Evolutionary conservation across 192 early-diverging fungal species (phyloP).

Genomic region (Neocallimastix lanati): DNA sequence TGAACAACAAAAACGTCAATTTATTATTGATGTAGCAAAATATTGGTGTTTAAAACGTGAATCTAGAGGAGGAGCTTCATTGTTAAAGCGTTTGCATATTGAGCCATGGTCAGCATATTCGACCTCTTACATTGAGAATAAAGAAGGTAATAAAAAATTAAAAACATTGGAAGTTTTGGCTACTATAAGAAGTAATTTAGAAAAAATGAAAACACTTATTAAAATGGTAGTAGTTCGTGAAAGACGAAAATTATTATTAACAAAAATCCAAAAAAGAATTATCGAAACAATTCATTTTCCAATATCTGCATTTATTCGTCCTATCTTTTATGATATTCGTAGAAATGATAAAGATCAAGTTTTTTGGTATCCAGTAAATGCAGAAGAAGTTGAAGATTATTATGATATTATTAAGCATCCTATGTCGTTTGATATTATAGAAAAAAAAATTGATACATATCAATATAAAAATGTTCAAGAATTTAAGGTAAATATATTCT

Average conservation of each 20-base stretch:
- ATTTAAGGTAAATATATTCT: constrained; percentile 40
- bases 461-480: constrained; percentile 34
- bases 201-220: neutral
- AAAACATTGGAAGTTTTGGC: constrained; percentile 54
- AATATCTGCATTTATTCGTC: neutral
- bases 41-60: constrained; percentile 94
- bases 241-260: neutral
- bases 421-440: constrained; percentile 60
- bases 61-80: constrained; percentile 72
- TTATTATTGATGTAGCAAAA: constrained; percentile 50
- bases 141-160: constrained; percentile 37
- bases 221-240: neutral
- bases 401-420: constrained; percentile 41
- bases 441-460: constrained; percentile 26
- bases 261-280: constrained; percentile 44
- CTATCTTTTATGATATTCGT: constrained; percentile 1
- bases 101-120: constrained; percentile 39
- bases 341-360: constrained; percentile 35
- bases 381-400: constrained; percentile 57
- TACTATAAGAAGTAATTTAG: neutral
- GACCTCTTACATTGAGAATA: constrained; percentile 33
- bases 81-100: constrained; percentile 86
- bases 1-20: constrained; percentile 22
- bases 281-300: constrained; percentile 1
- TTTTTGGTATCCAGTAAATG: constrained; percentile 50